Percentiles rank a stretch among this genome's conserved stretches.
Evolutionary conservation across 176 grass and related monocot species (phyloP).

Genomic region (Alopecurus myosuroides): DNA sequence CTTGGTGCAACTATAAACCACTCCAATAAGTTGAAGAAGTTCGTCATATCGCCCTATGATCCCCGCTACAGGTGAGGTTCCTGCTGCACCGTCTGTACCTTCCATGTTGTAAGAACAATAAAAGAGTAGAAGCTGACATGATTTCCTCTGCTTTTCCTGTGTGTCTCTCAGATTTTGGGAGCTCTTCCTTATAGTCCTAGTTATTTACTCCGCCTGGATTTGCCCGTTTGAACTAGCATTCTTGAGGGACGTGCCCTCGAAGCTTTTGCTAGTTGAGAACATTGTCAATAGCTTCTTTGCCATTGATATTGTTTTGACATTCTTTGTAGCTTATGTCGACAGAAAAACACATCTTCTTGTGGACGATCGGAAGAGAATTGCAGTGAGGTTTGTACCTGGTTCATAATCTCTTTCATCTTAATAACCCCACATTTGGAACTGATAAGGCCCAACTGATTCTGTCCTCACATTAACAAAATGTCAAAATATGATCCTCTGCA

Average conservation of each 20-base stretch:
- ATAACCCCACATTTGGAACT: neutral
- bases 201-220: constrained; percentile 89
- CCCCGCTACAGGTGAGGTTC: constrained; percentile 64
- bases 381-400: constrained; percentile 48
- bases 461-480: neutral
- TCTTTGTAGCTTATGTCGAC: constrained; percentile 86
- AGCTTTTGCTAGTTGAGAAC: constrained; percentile 68
- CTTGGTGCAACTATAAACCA: constrained; percentile 71
- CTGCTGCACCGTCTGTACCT: constrained; percentile 6
- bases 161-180: constrained; percentile 74
- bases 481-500: constrained; percentile 34
- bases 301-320: constrained; percentile 88
- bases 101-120: neutral
- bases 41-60: constrained; percentile 75
- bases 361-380: constrained; percentile 75
- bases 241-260: constrained; percentile 55
- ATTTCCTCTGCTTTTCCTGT: constrained; percentile 34
- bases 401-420: constrained; percentile 19
- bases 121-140: constrained; percentile 32
- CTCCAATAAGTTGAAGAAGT: constrained; percentile 67
- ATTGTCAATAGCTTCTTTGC: constrained; percentile 80
- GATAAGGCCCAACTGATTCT: neutral
- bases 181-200: constrained; percentile 73
- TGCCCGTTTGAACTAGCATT: constrained; percentile 96
- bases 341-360: constrained; percentile 75